Evolutionary conservation across 768 basidiomycete genomes (phyloP).

Genomic region (Boletus sensibilis): DNA sequence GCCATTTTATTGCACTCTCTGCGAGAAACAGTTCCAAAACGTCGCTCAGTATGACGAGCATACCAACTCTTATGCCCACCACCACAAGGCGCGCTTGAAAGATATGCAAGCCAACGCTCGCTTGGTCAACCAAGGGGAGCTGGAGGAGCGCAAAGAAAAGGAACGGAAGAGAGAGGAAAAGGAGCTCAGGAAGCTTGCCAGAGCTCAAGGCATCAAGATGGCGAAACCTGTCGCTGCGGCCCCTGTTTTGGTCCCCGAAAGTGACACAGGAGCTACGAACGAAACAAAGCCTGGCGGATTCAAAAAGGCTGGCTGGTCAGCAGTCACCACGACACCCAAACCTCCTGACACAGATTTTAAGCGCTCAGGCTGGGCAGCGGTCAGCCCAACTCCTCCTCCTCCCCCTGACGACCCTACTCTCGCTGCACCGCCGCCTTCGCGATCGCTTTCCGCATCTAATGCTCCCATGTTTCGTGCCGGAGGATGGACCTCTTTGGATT

Average conservation of each 20-base stretch:
- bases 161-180: slow-evolving; percentile 84
- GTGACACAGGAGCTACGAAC: slow-evolving; percentile 11
- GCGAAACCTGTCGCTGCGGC: slow-evolving; percentile 30
- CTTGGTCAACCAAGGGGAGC: slow-evolving; percentile 61
- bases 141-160: slow-evolving; percentile 79
- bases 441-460: slow-evolving; percentile 16
- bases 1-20: slow-evolving; percentile 78
- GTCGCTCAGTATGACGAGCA: slow-evolving; percentile 89
- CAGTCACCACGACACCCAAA: slow-evolving; percentile 24
- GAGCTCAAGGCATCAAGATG: slow-evolving; percentile 77
- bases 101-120: slow-evolving; percentile 80
- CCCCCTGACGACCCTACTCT: slow-evolving; percentile 11
- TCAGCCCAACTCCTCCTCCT: slow-evolving; percentile 23
- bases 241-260: slow-evolving; percentile 18
- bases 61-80: slow-evolving; percentile 85
- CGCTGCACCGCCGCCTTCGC: slow-evolving; percentile 17
- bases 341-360: slow-evolving; percentile 10
- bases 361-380: slow-evolving; percentile 17
- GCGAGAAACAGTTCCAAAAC: slow-evolving; percentile 85
- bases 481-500: slow-evolving; percentile 69
- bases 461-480: slow-evolving; percentile 56
- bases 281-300: slow-evolving; percentile 29
- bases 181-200: slow-evolving; percentile 79
- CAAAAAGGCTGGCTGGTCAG: slow-evolving; percentile 53
- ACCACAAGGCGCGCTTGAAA: slow-evolving; percentile 77